Percentiles rank a stretch among this genome's conserved stretches.
Evolutionary conservation across 129 eudicot species (phyloP).

Genomic region (Solidago caesia): DNA sequence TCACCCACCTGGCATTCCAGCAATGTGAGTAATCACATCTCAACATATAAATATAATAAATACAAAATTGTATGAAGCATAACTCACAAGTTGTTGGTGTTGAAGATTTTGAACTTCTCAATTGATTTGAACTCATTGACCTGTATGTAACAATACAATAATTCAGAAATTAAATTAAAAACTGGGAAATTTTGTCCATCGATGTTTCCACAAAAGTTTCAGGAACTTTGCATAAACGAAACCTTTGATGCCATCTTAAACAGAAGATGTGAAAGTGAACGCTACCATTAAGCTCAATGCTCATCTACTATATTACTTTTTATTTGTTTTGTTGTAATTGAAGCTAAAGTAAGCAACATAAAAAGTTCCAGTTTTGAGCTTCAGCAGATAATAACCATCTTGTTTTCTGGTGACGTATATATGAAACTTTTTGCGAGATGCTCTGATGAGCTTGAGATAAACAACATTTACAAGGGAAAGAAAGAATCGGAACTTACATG

Average conservation of each 20-base stretch:
- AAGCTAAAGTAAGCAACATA: neutral
- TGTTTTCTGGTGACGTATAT: neutral
- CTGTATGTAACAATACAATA: constrained; percentile 45
- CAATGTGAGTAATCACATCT: constrained; percentile 24
- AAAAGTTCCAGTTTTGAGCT: neutral
- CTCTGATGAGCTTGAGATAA: neutral
- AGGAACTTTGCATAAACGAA: neutral
- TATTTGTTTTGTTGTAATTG: neutral
- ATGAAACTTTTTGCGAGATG: neutral
- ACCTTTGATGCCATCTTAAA: neutral
- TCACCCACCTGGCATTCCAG: constrained; percentile 73
- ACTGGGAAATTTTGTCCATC: neutral
- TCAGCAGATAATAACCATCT: neutral
- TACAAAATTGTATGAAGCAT: neutral
- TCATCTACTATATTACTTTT: neutral
- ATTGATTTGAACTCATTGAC: constrained; percentile 95
- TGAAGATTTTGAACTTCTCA: constrained; percentile 97
- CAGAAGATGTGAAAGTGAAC: neutral
- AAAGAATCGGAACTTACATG: constrained; percentile 49
- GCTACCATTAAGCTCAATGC: neutral
- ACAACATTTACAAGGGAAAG: neutral
- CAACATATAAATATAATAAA: neutral
- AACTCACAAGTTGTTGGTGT: constrained; percentile 94
- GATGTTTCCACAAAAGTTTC: neutral
- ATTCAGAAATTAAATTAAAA: constrained; percentile 4